phyloP scores from a whole-genome alignment of 2,329 filamentous ascomycete genomes.

The Cladosporium sp. region DNA sequence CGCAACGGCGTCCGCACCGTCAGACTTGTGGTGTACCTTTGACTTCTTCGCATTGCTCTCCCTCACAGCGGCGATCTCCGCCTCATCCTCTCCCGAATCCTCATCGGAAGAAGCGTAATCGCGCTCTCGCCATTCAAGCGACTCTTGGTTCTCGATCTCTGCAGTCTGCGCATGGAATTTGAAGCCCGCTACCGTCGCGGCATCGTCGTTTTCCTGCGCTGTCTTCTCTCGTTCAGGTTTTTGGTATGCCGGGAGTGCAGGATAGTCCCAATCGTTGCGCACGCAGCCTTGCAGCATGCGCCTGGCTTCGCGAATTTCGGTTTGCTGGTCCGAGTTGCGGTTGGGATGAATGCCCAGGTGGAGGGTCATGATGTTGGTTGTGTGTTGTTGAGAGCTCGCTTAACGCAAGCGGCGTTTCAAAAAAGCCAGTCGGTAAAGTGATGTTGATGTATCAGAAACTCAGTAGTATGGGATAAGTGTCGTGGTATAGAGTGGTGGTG shows the following conservation, averaged over 20 bases:
- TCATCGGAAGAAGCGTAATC: slow-evolving; percentile 33
- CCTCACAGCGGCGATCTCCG: slow-evolving; percentile 15
- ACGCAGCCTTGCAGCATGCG: slow-evolving; percentile 39
- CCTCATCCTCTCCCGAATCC: slow-evolving; percentile 27
- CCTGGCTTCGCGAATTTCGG: slow-evolving; percentile 39
- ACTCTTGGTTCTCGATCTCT: slow-evolving; percentile 20
- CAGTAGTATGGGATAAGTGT: too few species aligned
- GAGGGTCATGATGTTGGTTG: slow-evolving; percentile 25
- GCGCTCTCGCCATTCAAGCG: slow-evolving; percentile 40
- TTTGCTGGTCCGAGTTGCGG: slow-evolving; percentile 24
- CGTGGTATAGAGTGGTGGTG: too few species aligned
- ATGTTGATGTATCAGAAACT: too few species aligned
- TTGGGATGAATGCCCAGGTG: slow-evolving; percentile 25
- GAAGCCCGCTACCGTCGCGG: slow-evolving; percentile 25
- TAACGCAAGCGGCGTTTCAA: slow-evolving; percentile 4
- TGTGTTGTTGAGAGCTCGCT: not conserved
- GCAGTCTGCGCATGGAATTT: slow-evolving; percentile 19
- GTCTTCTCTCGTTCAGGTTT: slow-evolving; percentile 1
- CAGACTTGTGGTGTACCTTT: slow-evolving; percentile 36
- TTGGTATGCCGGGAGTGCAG: slow-evolving; percentile 27
- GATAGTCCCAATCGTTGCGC: slow-evolving; percentile 44
- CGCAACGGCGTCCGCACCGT: slow-evolving; percentile 42
- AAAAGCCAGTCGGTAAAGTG: too few species aligned
- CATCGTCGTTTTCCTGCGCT: slow-evolving; percentile 10
- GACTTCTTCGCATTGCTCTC: slow-evolving; percentile 16